These are phyloP conservation scores for Dendrobium huoshanense DNA, from an alignment of 106 monocot genomes.

Conservation along the genomic window DNA sequence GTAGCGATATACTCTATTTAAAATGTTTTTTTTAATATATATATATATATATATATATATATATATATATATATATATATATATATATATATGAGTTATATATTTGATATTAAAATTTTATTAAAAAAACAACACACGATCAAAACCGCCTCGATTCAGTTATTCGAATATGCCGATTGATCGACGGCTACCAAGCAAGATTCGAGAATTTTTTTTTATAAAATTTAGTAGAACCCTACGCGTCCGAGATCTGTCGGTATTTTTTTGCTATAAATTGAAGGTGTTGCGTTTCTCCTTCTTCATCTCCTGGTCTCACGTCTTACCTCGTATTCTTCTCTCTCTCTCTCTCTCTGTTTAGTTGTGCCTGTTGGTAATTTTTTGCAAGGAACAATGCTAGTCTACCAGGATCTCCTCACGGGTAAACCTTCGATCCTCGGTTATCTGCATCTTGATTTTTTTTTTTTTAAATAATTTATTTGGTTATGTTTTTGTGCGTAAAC, in stretches of 20 bases:
- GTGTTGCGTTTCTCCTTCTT: neutral
- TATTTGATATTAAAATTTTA: no score
- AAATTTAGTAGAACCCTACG: neutral
- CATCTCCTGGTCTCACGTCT: neutral
- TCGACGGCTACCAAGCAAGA: no score
- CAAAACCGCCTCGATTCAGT: no score
- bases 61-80: no score
- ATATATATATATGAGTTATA: no score
- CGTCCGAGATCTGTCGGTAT: neutral
- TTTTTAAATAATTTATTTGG: neutral
- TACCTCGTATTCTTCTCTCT: neutral
- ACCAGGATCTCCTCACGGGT: slow-evolving; percentile 74
- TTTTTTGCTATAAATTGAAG: slow-evolving; percentile 1
- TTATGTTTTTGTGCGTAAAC: neutral
- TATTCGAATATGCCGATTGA: no score
- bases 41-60: no score
- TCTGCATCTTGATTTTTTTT: neutral
- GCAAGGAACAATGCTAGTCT: slow-evolving; percentile 54
- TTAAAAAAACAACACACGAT: no score
- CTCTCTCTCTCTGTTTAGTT: slow-evolving; percentile 8
- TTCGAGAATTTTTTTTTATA: no score
- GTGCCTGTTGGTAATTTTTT: slow-evolving; percentile 3
- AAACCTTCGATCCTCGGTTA: neutral
- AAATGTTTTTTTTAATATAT: no score
- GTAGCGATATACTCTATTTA: no score